Evolutionary conservation across 805 yeast species (phyloP), one percentile per base, ranked within the genome.

Genomic region (Wickerhamomyces rabaulensis): DNA sequence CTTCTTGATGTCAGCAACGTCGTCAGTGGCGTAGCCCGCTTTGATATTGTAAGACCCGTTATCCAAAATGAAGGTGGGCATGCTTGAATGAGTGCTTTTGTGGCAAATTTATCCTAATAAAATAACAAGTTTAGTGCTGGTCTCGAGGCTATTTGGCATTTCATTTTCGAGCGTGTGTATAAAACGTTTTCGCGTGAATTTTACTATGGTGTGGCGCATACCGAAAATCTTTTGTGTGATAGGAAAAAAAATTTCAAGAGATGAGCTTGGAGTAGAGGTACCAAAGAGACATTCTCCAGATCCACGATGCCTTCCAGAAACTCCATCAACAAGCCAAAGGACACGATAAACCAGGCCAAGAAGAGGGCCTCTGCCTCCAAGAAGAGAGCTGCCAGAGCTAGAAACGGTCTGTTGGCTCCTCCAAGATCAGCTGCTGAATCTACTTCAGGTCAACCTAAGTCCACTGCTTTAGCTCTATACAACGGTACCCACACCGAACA

Each of bases 1-100:
- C 2, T 60, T 55, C 2, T 87, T 88, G 1, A 60, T 50, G 0
- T 64, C 58, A 41, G 63, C 60, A 2, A 69, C 69, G 3, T 52
- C 53, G 0, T 48, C 53, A 2, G 58, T 58, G 1, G 77, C 66
- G 36, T 62, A 65, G 0, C 90, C 92, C 37, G 78, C 71, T 60
- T 92, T 92, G 45, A 94, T 75, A 49, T 79, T 79, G 60, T 87
- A 87, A 0, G 96, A 82, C 1, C 99, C 99, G 70, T 94, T 94
- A 58, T 94, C 99, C 15, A 94, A 66, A 5, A 94, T 79, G 23
- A 92, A 52, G 6, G 66, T 67, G 9, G 43, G 41, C 53, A 48
- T 46, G 15, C 6, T 9, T 22, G 15, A 13, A 7, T 27, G n/a
- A 22, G 8, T 22, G 23, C 23, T 22, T 22, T 22, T 6, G 23